Evolutionary conservation across 345 rosid species (phyloP).

Genomic region (Excoecaria agallocha): DNA sequence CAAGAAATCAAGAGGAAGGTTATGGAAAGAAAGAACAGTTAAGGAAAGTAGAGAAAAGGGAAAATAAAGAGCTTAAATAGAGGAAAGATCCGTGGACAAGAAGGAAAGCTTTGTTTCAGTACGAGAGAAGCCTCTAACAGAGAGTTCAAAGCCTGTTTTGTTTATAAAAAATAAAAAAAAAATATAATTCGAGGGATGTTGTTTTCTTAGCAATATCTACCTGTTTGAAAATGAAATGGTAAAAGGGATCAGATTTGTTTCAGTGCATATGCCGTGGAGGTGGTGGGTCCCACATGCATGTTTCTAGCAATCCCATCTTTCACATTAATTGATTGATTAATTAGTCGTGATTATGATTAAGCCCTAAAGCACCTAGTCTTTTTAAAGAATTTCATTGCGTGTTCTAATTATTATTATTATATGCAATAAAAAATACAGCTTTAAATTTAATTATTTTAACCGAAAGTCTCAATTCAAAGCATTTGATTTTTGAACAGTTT

Average conservation of each 20-base stretch:
- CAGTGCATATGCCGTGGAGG: neutral
- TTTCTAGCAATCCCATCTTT: neutral
- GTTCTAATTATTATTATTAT: neutral
- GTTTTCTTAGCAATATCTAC: constrained; percentile 34
- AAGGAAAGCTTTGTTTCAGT: constrained; percentile 49
- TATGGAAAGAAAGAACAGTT: constrained; percentile 36
- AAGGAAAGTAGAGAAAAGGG: constrained; percentile 48
- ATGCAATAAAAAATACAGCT: no score
- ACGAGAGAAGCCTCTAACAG: constrained; percentile 37
- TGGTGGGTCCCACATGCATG: neutral
- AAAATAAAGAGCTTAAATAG: constrained; percentile 51
- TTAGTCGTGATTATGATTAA: constrained; percentile 13
- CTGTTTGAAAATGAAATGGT: constrained; percentile 40
- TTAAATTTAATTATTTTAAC: neutral
- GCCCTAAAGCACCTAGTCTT: constrained; percentile 24
- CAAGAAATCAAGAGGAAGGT: neutral
- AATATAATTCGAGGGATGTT: neutral
- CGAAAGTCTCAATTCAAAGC: constrained; percentile 17
- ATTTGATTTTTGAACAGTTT: constrained; percentile 3
- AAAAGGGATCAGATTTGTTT: constrained; percentile 10
- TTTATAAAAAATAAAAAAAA: neutral
- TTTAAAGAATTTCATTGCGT: constrained; percentile 7
- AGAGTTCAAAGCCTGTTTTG: neutral
- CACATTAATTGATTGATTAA: constrained; percentile 4
- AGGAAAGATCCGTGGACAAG: constrained; percentile 69